Percentiles rank a stretch among this genome's conserved stretches.
phyloP scores from a whole-genome alignment of 345 rosid species.

The Syzygium oleosum region DNA sequence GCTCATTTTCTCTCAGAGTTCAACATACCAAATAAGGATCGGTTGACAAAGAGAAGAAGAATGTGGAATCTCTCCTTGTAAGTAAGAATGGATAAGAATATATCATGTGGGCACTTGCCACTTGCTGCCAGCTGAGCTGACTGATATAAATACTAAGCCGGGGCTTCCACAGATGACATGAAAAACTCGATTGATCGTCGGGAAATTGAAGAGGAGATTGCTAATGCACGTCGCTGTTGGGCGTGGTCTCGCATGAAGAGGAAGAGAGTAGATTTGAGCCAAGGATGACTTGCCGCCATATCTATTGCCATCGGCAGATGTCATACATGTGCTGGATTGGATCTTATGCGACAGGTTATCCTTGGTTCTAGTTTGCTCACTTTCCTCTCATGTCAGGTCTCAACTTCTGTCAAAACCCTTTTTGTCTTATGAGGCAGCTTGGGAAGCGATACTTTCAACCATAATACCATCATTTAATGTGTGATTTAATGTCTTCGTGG shows the following conservation, averaged over 20 bases:
- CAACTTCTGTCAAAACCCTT: neutral
- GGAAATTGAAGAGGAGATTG: neutral
- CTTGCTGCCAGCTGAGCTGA: neutral
- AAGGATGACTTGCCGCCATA: constrained; percentile 37
- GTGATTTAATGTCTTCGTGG: neutral
- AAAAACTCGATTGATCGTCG: neutral
- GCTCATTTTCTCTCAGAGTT: neutral
- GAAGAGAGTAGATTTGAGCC: constrained; percentile 25
- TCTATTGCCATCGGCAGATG: neutral
- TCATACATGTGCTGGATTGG: neutral
- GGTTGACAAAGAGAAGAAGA: neutral
- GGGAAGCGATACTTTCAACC: neutral
- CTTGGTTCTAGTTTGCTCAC: constrained; percentile 7
- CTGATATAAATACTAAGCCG: neutral
- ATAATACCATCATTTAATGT: neutral
- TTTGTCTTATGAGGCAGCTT: neutral
- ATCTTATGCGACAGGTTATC: neutral
- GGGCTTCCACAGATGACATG: neutral
- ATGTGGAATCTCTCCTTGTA: neutral
- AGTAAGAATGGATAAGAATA: neutral
- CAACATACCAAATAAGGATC: neutral
- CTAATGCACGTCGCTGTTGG: neutral
- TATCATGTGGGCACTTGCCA: neutral
- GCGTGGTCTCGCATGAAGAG: constrained; percentile 10
- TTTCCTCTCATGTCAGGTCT: constrained; percentile 4